These are phyloP conservation scores for Fibroporia radiculosa DNA, from an alignment of 768 basidiomycete species.

Conservation along the genomic window DNA sequence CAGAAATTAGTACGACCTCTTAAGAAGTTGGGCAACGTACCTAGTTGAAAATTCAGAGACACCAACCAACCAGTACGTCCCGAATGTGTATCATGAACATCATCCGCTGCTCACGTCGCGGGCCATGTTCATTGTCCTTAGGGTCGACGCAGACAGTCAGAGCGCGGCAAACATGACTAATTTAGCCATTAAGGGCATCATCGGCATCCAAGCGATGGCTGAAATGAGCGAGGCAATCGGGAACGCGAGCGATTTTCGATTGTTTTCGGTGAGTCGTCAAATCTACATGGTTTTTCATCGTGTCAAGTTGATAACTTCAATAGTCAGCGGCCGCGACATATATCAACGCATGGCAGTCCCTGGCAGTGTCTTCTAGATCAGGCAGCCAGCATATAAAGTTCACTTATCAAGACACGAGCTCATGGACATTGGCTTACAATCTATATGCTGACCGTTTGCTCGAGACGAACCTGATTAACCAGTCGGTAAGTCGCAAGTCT, in stretches of 20 bases:
- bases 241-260: constrained; percentile 6
- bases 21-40: constrained; percentile 19
- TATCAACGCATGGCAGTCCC: constrained; percentile 1
- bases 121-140: no score
- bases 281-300: not conserved
- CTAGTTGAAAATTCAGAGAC: constrained; percentile 14
- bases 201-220: constrained; percentile 17
- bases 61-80: constrained; percentile 7
- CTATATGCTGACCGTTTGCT: constrained; percentile 7
- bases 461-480: constrained; percentile 4
- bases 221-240: constrained; percentile 12
- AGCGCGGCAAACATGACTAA: constrained; percentile 14
- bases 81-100: no score
- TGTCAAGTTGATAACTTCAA: not conserved
- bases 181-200: constrained; percentile 17
- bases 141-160: constrained; percentile 10
- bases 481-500: constrained; percentile 2
- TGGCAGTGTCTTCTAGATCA: constrained; percentile 1
- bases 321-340: not conserved
- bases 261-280: constrained; percentile 9
- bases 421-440: constrained; percentile 8
- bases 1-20: constrained; percentile 14
- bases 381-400: not conserved
- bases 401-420: not conserved
- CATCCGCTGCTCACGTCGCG: no score